Base-by-base conservation (phyloP, 306 rosid genomes). In the Bauhinia variegata region DNA sequence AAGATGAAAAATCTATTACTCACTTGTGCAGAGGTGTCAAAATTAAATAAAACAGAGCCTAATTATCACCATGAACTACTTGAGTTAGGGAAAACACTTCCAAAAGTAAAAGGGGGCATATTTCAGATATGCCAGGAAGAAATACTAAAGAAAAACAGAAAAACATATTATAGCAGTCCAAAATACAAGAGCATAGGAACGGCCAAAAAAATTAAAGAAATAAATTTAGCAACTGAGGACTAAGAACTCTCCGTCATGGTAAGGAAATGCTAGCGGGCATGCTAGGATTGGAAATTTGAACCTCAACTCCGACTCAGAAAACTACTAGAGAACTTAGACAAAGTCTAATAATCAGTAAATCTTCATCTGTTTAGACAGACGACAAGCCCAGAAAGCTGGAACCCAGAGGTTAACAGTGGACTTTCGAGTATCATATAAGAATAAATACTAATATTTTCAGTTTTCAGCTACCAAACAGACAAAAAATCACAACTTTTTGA, bases 291-390 rank as follows among this genome's bases (percentile, higher is more conserved):
- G 5, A 4, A 65, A 38, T 4, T 65, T 37, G 18, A 32, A 32
- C 4, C 39, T 11, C 14, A 66, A 28, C 49, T 65, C 9, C 54
- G 11, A 48, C 7, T 11, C 2, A 31, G n/a, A 53, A 44, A n/a
- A 36, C 2, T 54, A 12, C 30, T 2, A 1, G 16, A 51, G n/a
- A 62, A 30, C 12, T 7, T 13, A 46, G 34, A 54, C 19, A 60
- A 39, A 68, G 51, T n/a, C n/a, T n/a, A n/a, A n/a, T n/a, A n/a
- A n/a, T 5, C 61, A 65, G 41, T 5, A 36, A 78, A 78, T 52
- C 54, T 48, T 59, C 51, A 16, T 13, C 28, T 14, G 19, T 62
- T 46, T 47, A 51, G 48, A 23, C 4, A 58, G 38, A 49, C 37
- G 32, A 44, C 36, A 62, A 62, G 53, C 55, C n/a, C n/a, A n/a